These are phyloP conservation scores for Cnidoscolus chayamansa DNA, from an alignment of 441 rosid species.

Conservation along the genomic window DNA sequence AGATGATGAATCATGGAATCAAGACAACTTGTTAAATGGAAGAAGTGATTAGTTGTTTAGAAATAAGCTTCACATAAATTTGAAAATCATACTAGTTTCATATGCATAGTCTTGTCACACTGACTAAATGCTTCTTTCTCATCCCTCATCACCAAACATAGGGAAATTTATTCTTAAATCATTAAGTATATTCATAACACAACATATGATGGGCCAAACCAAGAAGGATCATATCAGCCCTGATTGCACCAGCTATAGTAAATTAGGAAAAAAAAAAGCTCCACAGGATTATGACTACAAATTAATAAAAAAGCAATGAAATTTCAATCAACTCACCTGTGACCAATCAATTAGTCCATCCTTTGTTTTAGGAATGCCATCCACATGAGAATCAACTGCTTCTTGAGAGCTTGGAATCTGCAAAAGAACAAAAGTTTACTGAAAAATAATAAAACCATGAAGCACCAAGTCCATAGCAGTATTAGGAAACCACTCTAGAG, in stretches of 20 bases:
- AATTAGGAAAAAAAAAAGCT: background rate
- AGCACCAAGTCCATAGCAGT: background rate
- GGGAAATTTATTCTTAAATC: background rate
- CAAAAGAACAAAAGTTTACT: conserved; percentile 13
- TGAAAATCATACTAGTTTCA: background rate
- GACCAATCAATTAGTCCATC: conserved; percentile 89
- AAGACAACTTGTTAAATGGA: no score
- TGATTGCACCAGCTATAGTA: background rate
- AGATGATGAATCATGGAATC: background rate
- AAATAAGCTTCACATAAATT: background rate
- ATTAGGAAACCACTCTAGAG: background rate
- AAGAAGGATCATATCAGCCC: background rate
- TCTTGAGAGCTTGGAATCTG: conserved; percentile 84
- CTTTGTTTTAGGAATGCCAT: conserved; percentile 70
- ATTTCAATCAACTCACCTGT: conserved; percentile 44
- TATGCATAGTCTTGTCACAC: background rate
- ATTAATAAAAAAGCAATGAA: background rate
- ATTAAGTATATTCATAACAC: background rate
- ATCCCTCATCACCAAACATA: background rate
- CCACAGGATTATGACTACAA: background rate
- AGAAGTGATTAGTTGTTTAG: no score
- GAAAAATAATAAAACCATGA: conserved; percentile 1
- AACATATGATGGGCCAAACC: background rate
- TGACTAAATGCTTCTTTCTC: background rate
- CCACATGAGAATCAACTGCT: conserved; percentile 45